Percentiles rank a stretch among this genome's conserved stretches.
These are phyloP conservation scores for Pyrenophora seminiperda DNA, from an alignment of 2,329 filamentous ascomycete species.

Conservation along the genomic window DNA sequence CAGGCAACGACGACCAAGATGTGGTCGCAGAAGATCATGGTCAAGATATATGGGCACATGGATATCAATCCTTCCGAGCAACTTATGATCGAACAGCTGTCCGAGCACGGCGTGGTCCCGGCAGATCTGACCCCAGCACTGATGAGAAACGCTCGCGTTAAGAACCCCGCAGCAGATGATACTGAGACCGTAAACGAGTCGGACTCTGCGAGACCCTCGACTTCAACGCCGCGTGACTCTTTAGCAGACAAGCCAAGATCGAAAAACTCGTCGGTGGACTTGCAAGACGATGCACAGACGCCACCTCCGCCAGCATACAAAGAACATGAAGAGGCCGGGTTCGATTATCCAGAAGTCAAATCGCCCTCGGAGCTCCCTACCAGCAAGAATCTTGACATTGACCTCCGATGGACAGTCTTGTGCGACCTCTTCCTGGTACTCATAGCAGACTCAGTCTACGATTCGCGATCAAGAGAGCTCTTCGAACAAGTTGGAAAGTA, in stretches of 20 bases:
- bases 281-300: constrained; percentile 50
- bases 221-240: constrained; percentile 40
- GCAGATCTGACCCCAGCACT: constrained; percentile 81
- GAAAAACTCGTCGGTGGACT: constrained; percentile 39
- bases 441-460: constrained; percentile 95
- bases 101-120: constrained; percentile 87
- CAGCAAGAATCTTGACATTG: constrained; percentile 87
- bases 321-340: constrained; percentile 68
- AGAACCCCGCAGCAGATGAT: constrained; percentile 80
- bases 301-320: constrained; percentile 61
- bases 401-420: constrained; percentile 93
- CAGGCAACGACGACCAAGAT: constrained; percentile 82
- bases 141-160: constrained; percentile 90
- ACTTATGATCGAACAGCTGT: constrained; percentile 97
- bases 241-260: constrained; percentile 28
- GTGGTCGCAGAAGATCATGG: constrained; percentile 99
- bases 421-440: constrained; percentile 94
- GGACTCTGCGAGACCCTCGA: constrained; percentile 42
- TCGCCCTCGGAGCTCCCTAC: constrained; percentile 81
- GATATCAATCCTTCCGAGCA: constrained; percentile 91
- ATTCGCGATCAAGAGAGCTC: constrained; percentile 81
- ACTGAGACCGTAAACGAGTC: constrained; percentile 20
- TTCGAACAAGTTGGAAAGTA: constrained; percentile 82
- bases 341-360: constrained; percentile 78
- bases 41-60: constrained; percentile 93